Percentiles rank a stretch among this genome's conserved stretches.
These are phyloP conservation scores for Candida endomychidarum DNA, from an alignment of 805 yeast species.

Conservation along the genomic window DNA sequence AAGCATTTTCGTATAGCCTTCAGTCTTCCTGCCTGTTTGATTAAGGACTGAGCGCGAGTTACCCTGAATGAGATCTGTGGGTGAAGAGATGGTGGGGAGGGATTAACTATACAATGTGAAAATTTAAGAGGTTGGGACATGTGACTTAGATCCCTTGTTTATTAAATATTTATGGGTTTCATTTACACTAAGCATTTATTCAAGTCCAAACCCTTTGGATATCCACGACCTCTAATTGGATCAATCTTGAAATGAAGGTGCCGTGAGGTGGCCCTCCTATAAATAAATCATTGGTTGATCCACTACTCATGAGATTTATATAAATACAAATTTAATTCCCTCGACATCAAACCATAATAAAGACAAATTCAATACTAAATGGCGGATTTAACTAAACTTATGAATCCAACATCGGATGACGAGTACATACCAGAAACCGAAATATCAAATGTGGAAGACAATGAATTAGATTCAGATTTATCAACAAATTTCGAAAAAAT, in stretches of 20 bases:
- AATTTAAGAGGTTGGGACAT: background rate
- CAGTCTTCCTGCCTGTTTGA: background rate
- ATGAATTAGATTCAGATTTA: constrained; percentile 17
- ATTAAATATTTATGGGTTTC: too few species aligned
- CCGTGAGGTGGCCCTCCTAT: too few species aligned
- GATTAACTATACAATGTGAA: too few species aligned
- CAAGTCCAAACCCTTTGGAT: too few species aligned
- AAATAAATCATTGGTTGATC: constrained; percentile 1
- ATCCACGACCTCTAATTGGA: background rate
- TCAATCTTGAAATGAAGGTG: too few species aligned
- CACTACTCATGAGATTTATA: constrained; percentile 2
- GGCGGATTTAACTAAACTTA: constrained; percentile 16
- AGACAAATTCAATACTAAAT: too few species aligned
- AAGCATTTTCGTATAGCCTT: constrained; percentile 5
- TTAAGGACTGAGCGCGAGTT: constrained; percentile 5
- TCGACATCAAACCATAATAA: background rate
- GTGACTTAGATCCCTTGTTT: too few species aligned
- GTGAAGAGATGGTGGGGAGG: constrained; percentile 1
- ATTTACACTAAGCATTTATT: too few species aligned
- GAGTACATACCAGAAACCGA: constrained; percentile 12
- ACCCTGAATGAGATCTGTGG: constrained; percentile 2
- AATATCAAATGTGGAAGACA: background rate
- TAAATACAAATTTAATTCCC: constrained; percentile 3
- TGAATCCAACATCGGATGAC: constrained; percentile 18
- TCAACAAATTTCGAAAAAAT: constrained; percentile 46